Conservation (phyloP, 345 rosid genomes). For the Rhodamnia rubescens region DNA sequence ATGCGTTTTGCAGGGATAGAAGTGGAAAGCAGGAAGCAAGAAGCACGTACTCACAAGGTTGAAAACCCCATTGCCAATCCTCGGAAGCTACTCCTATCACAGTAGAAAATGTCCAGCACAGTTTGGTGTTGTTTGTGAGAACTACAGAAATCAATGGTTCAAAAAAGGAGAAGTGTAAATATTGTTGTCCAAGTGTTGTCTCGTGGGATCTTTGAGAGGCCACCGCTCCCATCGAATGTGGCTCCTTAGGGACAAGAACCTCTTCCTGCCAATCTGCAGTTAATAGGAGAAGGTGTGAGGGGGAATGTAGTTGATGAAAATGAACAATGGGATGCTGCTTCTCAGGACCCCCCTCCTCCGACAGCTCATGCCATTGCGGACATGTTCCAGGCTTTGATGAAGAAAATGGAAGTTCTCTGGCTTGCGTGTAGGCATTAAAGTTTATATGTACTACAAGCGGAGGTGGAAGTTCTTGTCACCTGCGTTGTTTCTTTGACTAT, state of each 20-base stretch:
- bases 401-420: background rate
- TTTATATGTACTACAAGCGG: too few relatives aligned
- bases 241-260: background rate
- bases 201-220: background rate
- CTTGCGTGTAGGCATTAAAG: background rate
- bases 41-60: background rate
- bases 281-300: background rate
- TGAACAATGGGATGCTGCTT: background rate
- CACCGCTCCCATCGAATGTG: background rate
- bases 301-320: background rate
- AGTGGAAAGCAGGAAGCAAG: background rate
- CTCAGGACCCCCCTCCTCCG: background rate
- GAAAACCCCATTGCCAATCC: background rate
- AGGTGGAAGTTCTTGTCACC: too few relatives aligned
- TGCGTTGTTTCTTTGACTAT: background rate
- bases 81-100: background rate
- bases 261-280: background rate
- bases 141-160: background rate
- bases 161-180: background rate
- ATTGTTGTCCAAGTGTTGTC: background rate
- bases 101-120: background rate
- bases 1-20: background rate
- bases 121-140: too few relatives aligned
- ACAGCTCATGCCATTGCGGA: background rate
- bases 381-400: background rate